phyloP scores from a whole-genome alignment of 805 yeast species.

The Metschnikowia baotianmanensis region DNA sequence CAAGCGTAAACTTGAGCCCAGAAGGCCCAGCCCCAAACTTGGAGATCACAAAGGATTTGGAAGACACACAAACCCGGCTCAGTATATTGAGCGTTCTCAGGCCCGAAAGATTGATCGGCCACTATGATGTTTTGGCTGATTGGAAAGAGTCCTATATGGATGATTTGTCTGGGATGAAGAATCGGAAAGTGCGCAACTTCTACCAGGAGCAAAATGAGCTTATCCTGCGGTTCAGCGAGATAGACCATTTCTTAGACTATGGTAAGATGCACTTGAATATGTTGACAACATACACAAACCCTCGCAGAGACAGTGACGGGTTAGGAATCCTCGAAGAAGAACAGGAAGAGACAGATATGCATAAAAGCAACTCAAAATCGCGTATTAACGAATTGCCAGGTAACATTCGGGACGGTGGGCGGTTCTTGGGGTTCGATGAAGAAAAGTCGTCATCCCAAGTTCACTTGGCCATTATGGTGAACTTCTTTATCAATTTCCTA shows the following conservation, averaged over 20 bases:
- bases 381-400: conserved; percentile 54
- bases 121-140: conserved; percentile 26
- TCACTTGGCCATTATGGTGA: conserved; percentile 58
- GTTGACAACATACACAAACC: conserved; percentile 52
- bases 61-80: conserved; percentile 25
- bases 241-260: conserved; percentile 66
- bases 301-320: conserved; percentile 14
- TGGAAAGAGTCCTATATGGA: conserved; percentile 27
- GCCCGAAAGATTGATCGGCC: conserved; percentile 37
- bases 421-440: conserved; percentile 47
- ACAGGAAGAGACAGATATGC: conserved; percentile 14
- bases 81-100: conserved; percentile 25
- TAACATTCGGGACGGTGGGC: conserved; percentile 56
- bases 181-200: conserved; percentile 34
- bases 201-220: conserved; percentile 60
- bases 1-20: conserved; percentile 7
- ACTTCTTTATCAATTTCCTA: conserved; percentile 57
- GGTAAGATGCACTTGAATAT: conserved; percentile 61
- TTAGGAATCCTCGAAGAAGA: conserved; percentile 20
- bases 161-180: conserved; percentile 22
- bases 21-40: conserved; percentile 8
- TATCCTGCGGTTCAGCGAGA: conserved; percentile 53
- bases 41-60: conserved; percentile 18
- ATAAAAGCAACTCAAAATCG: conserved; percentile 21
- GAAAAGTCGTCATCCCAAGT: conserved; percentile 46